phyloP scores from a whole-genome alignment of 805 yeast species.

The Sugiyamaella qingdaonensis region DNA sequence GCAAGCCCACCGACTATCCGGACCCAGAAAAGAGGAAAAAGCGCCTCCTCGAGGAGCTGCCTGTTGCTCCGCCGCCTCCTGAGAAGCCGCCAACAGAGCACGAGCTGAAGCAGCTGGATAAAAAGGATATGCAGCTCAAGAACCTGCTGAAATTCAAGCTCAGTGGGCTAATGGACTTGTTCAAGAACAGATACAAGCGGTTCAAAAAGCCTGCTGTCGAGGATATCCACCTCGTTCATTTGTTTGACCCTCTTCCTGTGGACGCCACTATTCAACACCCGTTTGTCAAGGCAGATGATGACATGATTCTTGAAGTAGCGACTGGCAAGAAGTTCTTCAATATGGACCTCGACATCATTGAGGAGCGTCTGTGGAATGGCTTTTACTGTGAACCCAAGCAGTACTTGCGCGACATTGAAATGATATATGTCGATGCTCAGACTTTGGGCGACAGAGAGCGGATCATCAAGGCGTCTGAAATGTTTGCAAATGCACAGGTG shows the following conservation, averaged over 20 bases:
- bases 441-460: constrained; percentile 81
- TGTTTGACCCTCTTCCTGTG: constrained; percentile 58
- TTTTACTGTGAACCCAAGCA: constrained; percentile 90
- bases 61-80: constrained; percentile 35
- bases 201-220: constrained; percentile 90
- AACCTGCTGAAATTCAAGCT: constrained; percentile 81
- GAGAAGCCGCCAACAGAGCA: constrained; percentile 39
- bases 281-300: constrained; percentile 43
- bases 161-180: constrained; percentile 82
- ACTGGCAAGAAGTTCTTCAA: constrained; percentile 73
- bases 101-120: constrained; percentile 45
- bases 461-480: constrained; percentile 76
- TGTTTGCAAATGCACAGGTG: constrained; percentile 94
- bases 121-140: constrained; percentile 74
- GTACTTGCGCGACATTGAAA: constrained; percentile 75
- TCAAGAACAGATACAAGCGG: constrained; percentile 80
- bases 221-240: constrained; percentile 63
- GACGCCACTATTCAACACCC: constrained; percentile 31
- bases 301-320: constrained; percentile 74
- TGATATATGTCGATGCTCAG: constrained; percentile 75
- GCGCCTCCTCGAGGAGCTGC: constrained; percentile 38
- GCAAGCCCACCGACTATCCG: constrained; percentile 70
- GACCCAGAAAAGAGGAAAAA: constrained; percentile 50
- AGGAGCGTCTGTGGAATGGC: constrained; percentile 96
- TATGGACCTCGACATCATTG: constrained; percentile 91